Evolutionary conservation across 306 rosid genomes (phyloP).

Genomic region (Sophora flavescens): DNA sequence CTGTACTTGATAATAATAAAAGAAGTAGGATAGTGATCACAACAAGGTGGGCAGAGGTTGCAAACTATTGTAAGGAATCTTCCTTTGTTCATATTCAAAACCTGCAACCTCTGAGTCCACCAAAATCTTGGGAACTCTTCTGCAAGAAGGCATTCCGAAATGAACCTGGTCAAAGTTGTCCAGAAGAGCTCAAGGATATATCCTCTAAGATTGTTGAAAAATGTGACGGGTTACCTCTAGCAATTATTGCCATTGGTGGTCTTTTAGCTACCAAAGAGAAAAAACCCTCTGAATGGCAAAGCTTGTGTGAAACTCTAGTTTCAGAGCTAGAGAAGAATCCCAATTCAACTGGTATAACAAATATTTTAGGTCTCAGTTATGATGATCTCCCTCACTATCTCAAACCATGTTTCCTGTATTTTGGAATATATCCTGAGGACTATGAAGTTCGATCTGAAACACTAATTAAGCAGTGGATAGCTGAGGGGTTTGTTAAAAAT

Average conservation of each 20-base stretch:
- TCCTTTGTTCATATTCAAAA: background rate
- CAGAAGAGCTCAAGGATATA: background rate
- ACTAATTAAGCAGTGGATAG: constrained; percentile 12
- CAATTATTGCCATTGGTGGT: constrained; percentile 17
- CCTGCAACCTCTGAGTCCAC: background rate
- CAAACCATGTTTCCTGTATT: constrained; percentile 22
- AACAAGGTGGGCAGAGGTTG: background rate
- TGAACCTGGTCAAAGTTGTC: background rate
- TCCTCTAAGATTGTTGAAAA: background rate
- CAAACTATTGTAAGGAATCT: background rate
- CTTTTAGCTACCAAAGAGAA: background rate
- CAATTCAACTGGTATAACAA: background rate
- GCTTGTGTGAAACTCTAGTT: background rate
- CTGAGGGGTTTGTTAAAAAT: constrained; percentile 13
- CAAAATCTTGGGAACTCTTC: background rate
- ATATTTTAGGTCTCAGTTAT: constrained; percentile 16
- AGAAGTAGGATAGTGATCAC: constrained; percentile 30
- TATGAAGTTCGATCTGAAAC: background rate
- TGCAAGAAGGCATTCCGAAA: background rate
- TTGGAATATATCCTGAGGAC: constrained; percentile 26
- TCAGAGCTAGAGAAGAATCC: background rate
- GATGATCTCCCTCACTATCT: constrained; percentile 18
- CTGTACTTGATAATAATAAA: background rate
- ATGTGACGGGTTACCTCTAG: constrained; percentile 18
- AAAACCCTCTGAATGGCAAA: background rate